Evolutionary conservation across 768 basidiomycete species (phyloP), one percentile per base, ranked within the genome.

Genomic region (Hemileccinum impolitum): DNA sequence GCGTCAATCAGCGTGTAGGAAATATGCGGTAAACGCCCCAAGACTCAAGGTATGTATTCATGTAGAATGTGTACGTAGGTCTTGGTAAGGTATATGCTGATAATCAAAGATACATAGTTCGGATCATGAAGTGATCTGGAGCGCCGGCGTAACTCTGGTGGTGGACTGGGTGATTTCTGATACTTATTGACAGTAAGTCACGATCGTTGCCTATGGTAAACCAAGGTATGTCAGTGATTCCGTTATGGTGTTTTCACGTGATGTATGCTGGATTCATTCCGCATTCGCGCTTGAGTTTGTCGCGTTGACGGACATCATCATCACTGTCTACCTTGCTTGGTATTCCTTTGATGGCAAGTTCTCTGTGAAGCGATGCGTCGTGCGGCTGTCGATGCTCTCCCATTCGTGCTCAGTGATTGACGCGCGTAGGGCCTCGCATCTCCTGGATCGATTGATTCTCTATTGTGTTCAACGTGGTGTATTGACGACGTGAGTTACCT

Each of bases 401-500:
- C 30, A 3, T 14, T 21, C 23, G 6, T 14, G 12, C 39, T 8
- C 17, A 11, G 32, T 9, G 5, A 30, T 9, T 36, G 18, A 48
- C 3, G 28, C 3, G 2, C 6, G 2, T 18, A 57, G 56, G 45
- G 47, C 52, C 0, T 42, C 48, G 3, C 38, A 32, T 26, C 34
- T 50, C 14, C 17, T 54, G 36, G 56, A 54, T 5, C 23, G 19
- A 11, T 8, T 58, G 7, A 48, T 58, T 2, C 8, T 47, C 3
- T 54, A 58, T 12, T 58, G 51, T 8, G 19, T 50, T 18, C 56
- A 54, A 18, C 51, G 56, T 3, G 56, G 56, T 6, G 45, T 57
- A 6, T 25, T 54, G 7, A 58, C 40, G 39, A 58, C 48, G 48
- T 58, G 40, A 30, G 56, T 54, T 18, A 12, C 31, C 6, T 11